These are phyloP conservation scores for Spergularia marina DNA, from an alignment of 148 eudicot species.

Conservation along the genomic window DNA sequence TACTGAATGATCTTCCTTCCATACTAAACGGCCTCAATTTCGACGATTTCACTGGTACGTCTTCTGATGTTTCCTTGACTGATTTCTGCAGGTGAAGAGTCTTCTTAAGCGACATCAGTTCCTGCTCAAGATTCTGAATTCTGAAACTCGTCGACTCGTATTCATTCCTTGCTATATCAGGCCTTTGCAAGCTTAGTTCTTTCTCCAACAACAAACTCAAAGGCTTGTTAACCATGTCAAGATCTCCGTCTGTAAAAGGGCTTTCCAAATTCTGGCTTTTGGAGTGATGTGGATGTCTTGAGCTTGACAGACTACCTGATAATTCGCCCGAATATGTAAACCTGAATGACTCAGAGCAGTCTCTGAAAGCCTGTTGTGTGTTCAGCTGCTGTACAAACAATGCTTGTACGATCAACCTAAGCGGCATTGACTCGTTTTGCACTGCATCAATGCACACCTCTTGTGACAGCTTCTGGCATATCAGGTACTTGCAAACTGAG, in stretches of 20 bases:
- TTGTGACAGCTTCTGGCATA: slow-evolving; percentile 79
- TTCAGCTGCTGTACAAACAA: slow-evolving; percentile 80
- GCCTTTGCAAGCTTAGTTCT: slow-evolving; percentile 29
- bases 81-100: slow-evolving; percentile 44
- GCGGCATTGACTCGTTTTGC: slow-evolving; percentile 88
- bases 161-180: slow-evolving; percentile 44
- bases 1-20: slow-evolving; percentile 53
- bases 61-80: slow-evolving; percentile 28
- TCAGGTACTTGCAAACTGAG: slow-evolving; percentile 66
- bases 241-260: slow-evolving; percentile 41
- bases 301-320: slow-evolving; percentile 71
- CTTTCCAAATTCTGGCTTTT: slow-evolving; percentile 62
- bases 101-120: slow-evolving; percentile 61
- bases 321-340: slow-evolving; percentile 51
- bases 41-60: slow-evolving; percentile 5
- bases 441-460: slow-evolving; percentile 89
- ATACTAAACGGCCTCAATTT: slow-evolving; percentile 27
- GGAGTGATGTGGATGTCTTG: slow-evolving; percentile 38
- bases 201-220: slow-evolving; percentile 41
- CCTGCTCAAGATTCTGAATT: slow-evolving; percentile 78
- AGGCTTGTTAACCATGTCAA: slow-evolving; percentile 37
- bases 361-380: slow-evolving; percentile 77
- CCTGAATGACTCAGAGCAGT: slow-evolving; percentile 84
- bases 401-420: slow-evolving; percentile 84
- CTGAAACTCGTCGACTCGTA: slow-evolving; percentile 86